phyloP scores from a whole-genome alignment of 2,329 filamentous ascomycete species.

The Colletotrichum plurivorum region DNA sequence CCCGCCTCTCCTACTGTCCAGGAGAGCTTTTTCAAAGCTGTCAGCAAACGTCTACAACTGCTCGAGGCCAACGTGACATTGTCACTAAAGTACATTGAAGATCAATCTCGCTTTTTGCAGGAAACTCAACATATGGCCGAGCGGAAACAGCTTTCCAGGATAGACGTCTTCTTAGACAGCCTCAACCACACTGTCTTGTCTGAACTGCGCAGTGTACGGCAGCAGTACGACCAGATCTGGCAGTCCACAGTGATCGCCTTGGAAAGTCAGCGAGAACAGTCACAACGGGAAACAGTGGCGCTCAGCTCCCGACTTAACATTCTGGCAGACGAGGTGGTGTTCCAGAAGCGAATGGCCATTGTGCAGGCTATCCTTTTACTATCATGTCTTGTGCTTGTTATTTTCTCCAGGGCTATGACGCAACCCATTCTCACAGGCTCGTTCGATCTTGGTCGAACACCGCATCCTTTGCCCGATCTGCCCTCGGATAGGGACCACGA shows the following conservation, averaged over 20 bases:
- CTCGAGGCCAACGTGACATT: constrained; percentile 94
- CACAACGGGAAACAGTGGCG: constrained; percentile 85
- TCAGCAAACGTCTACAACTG: constrained; percentile 91
- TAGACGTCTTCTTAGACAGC: constrained; percentile 83
- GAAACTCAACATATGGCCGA: constrained; percentile 91
- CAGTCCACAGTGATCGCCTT: constrained; percentile 94
- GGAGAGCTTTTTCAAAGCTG: constrained; percentile 97
- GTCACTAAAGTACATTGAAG: constrained; percentile 95
- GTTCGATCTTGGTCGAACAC: constrained; percentile 23
- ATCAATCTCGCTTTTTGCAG: constrained; percentile 90
- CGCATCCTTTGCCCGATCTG: constrained; percentile 6
- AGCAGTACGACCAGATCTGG: constrained; percentile 97
- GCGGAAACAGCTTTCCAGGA: constrained; percentile 87
- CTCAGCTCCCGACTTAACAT: constrained; percentile 85
- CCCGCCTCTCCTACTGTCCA: constrained; percentile 85
- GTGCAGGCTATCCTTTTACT: constrained; percentile 90
- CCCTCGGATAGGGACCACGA: constrained; percentile 2
- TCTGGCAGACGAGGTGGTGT: constrained; percentile 91
- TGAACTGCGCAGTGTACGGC: constrained; percentile 83
- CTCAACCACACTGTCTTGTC: constrained; percentile 90
- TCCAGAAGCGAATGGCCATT: constrained; percentile 92
- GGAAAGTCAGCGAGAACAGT: constrained; percentile 88
- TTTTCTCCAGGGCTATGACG: constrained; percentile 71
- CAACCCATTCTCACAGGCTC: constrained; percentile 33
- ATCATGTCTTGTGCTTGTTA: constrained; percentile 87